A percentile compares a stretch with the other conserved stretches of the same genome.
These are phyloP conservation scores for Annulohypoxylon stygium DNA, from an alignment of 495 filamentous ascomycete species.

Conservation along the genomic window DNA sequence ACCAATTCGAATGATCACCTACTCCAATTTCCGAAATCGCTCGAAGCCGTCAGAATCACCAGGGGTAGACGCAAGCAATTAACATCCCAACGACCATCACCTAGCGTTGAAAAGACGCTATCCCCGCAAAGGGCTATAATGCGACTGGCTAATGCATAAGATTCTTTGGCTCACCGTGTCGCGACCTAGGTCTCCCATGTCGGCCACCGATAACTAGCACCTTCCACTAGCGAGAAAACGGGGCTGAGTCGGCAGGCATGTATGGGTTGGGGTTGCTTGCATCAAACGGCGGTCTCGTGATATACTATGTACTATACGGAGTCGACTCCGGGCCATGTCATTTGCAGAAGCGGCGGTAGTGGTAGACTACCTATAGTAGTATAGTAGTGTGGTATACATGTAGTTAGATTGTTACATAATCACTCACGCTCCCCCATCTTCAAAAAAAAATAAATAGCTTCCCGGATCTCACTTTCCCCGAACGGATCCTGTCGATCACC, in stretches of 20 bases:
- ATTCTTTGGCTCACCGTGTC: background rate
- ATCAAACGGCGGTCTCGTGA: slow-evolving; percentile 1
- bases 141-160: background rate
- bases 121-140: background rate
- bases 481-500: slow-evolving; percentile 12
- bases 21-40: background rate
- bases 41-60: background rate
- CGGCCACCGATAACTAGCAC: background rate
- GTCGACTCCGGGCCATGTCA: background rate
- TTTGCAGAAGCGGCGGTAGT: background rate
- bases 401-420: background rate
- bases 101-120: background rate
- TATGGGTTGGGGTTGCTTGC: background rate
- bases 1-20: background rate
- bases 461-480: slow-evolving; percentile 4
- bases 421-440: background rate
- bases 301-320: background rate
- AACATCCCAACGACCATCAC: background rate
- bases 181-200: background rate
- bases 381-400: background rate
- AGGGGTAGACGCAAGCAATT: background rate
- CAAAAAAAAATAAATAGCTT: background rate
- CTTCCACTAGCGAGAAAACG: background rate
- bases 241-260: background rate
- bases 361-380: too few species aligned